phyloP scores from a whole-genome alignment of 2,329 filamentous ascomycete species.

The Aspergillus bombycis region DNA sequence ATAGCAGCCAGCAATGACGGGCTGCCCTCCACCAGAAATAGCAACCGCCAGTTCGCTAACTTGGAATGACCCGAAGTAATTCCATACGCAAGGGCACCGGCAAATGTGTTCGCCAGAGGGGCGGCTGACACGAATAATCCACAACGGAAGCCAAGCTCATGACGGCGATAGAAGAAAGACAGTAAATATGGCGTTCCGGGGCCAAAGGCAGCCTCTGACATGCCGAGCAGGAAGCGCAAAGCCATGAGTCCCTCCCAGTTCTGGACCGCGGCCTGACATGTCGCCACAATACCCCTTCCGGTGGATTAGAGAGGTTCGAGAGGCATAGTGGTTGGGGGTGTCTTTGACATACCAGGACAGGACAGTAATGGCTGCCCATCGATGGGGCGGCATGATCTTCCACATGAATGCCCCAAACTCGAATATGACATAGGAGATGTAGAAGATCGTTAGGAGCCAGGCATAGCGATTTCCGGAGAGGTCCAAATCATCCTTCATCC shows the following conservation, averaged over 20 bases:
- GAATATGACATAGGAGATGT: slow-evolving; percentile 52
- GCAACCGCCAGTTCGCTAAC: slow-evolving; percentile 65
- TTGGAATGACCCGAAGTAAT: slow-evolving; percentile 63
- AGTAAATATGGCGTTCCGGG: slow-evolving; percentile 54
- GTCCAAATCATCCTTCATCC: slow-evolving; percentile 55
- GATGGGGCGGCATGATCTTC: slow-evolving; percentile 47
- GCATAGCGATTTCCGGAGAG: slow-evolving; percentile 52
- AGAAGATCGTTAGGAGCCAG: slow-evolving; percentile 58
- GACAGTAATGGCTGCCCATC: slow-evolving; percentile 48
- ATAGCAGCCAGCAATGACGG: slow-evolving; percentile 60
- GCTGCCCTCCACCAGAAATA: slow-evolving; percentile 68
- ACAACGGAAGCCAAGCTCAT: slow-evolving; percentile 59
- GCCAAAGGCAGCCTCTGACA: slow-evolving; percentile 51
- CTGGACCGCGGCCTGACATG: slow-evolving; percentile 49
- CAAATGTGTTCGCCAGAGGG: slow-evolving; percentile 78
- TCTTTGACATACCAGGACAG: slow-evolving; percentile 42
- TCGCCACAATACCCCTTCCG: slow-evolving; percentile 50
- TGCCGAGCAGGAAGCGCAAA: slow-evolving; percentile 53
- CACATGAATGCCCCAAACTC: slow-evolving; percentile 49
- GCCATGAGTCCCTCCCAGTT: slow-evolving; percentile 54
- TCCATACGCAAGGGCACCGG: slow-evolving; percentile 67
- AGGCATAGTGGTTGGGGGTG: slow-evolving; percentile 10
- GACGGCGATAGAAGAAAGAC: slow-evolving; percentile 62
- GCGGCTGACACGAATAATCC: slow-evolving; percentile 60
- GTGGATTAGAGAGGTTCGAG: slow-evolving; percentile 16